Base-by-base conservation (phyloP, 2,329 filamentous ascomycete species). In the Colletotrichum karsti region DNA sequence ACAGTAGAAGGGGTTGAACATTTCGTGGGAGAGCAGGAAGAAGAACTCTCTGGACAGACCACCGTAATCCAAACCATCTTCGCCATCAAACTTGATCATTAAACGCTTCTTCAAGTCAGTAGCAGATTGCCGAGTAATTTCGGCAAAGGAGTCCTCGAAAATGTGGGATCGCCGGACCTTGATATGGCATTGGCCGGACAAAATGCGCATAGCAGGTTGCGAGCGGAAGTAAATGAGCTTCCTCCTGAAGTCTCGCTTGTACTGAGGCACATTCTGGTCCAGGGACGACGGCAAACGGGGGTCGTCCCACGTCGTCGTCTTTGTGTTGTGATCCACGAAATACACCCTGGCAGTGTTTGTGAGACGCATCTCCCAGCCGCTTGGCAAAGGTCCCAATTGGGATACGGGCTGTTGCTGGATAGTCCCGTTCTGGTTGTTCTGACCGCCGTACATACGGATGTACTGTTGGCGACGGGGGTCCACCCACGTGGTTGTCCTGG, bases 1-100 rank as follows among this genome's bases (percentile, higher is more conserved):
- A 80, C 96, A 99, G 85, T 99, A 99, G 84, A 99, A 99, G 33
- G 96, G 96, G 81, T 99, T 99, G 85, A 99, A 99, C 96, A 99
- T 99, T 85, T 99, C 96, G 83, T 99, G 96, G 15, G 95, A 98
- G 62, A 99, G 89, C 42, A 99, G 86, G 90, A 99, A 99, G 87
- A 99, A 99, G 86, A 99, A 99, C 82, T 99, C 96, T 88, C 95
- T 89, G 37, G 96, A 99, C 63, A 99, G 88, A 87, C 96, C 96
- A 80, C 96, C 96, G 77, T 99, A 99, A 82, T 99, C 96, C 69
- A 99, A 84, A 82, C 96, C 96, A 76, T 99, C 96, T 83, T 99
- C 96, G 54, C 96, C 96, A 73, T 99, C 96, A 74, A 99, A 99
- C 83, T 99, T 99, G 82, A 99, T 97, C 96, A 99, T 99, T 72